Evolutionary conservation across 1,284 basidiomycete genomes (phyloP).

Genomic region (Vanrija pseudolonga): DNA sequence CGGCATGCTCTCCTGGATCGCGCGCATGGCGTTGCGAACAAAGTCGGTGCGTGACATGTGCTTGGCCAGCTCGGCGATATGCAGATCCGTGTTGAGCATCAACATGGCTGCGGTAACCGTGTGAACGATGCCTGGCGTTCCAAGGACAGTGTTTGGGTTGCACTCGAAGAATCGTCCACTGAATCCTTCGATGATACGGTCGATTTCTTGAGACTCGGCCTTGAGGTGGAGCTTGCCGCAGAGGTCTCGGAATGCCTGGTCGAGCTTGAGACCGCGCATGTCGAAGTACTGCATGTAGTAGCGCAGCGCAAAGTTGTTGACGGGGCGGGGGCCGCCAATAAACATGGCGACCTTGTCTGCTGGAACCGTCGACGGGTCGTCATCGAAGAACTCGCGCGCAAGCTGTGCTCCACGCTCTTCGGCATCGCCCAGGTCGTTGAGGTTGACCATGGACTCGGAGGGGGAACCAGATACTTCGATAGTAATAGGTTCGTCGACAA

Average conservation of each 20-base stretch:
- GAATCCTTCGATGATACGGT: conserved; percentile 90
- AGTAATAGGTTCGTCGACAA: conserved; percentile 1
- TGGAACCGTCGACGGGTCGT: conserved; percentile 75
- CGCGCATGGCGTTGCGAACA: conserved; percentile 81
- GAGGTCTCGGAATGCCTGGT: conserved; percentile 82
- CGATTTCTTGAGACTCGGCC: conserved; percentile 96
- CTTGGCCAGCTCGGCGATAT: conserved; percentile 81
- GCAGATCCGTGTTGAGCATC: conserved; percentile 93
- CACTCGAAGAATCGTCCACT: conserved; percentile 85
- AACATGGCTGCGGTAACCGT: conserved; percentile 89
- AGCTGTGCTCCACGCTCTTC: conserved; percentile 67
- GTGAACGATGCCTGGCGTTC: conserved; percentile 86
- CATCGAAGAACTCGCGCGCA: conserved; percentile 77
- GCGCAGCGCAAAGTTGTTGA: conserved; percentile 71
- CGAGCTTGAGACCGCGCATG: conserved; percentile 74
- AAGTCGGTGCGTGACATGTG: conserved; percentile 95
- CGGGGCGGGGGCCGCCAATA: conserved; percentile 74
- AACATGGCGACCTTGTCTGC: conserved; percentile 94
- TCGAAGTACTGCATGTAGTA: conserved; percentile 88
- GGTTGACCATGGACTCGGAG: conserved; percentile 7
- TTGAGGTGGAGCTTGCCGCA: conserved; percentile 90
- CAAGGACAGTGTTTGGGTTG: conserved; percentile 75
- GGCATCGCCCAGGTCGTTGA: conserved; percentile 22
- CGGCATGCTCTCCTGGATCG: conserved; percentile 57
- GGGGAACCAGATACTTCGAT: conserved; percentile 15